Conservation (phyloP, 768 basidiomycete genomes). For the Nidula microcarpa region DNA sequence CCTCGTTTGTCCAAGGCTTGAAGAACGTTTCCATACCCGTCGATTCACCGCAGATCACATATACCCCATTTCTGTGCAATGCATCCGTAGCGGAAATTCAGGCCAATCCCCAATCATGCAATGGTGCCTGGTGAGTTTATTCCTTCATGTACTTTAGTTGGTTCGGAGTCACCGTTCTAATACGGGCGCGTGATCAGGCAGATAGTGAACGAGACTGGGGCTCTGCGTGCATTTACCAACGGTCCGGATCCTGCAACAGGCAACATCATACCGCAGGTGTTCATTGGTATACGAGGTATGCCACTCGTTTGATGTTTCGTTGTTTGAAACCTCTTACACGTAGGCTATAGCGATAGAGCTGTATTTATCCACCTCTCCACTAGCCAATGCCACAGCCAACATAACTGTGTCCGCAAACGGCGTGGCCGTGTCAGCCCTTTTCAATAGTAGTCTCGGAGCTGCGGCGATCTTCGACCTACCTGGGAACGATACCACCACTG, state of each 20-base stretch:
- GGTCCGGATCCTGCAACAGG: slow-evolving; percentile 39
- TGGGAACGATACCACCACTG: slow-evolving; percentile 33
- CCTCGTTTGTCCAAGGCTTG: slow-evolving; percentile 8
- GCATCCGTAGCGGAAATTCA: slow-evolving; percentile 9
- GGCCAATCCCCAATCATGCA: slow-evolving; percentile 24
- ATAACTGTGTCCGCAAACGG: slow-evolving; percentile 43
- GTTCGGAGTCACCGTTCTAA: neutral
- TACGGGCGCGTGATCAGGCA: slow-evolving; percentile 15
- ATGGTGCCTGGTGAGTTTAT: slow-evolving; percentile 41
- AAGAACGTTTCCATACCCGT: slow-evolving; percentile 35
- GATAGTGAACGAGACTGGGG: slow-evolving; percentile 13
- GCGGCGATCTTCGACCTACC: slow-evolving; percentile 36
- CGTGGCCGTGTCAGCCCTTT: slow-evolving; percentile 21
- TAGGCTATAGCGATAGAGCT: slow-evolving; percentile 34
- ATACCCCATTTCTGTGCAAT: slow-evolving; percentile 46
- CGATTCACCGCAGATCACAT: slow-evolving; percentile 36
- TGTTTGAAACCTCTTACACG: neutral
- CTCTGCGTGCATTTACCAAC: slow-evolving; percentile 28
- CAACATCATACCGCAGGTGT: slow-evolving; percentile 53
- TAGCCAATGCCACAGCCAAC: slow-evolving; percentile 51
- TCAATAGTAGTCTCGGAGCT: slow-evolving; percentile 38
- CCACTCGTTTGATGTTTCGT: neutral
- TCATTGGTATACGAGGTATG: slow-evolving; percentile 52
- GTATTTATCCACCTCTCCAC: slow-evolving; percentile 36
- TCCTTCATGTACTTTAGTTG: neutral